Evolutionary conservation across 257 asterid genomes (phyloP), one percentile per base, ranked within the genome.

Genomic region (Plectranthus barbatus): DNA sequence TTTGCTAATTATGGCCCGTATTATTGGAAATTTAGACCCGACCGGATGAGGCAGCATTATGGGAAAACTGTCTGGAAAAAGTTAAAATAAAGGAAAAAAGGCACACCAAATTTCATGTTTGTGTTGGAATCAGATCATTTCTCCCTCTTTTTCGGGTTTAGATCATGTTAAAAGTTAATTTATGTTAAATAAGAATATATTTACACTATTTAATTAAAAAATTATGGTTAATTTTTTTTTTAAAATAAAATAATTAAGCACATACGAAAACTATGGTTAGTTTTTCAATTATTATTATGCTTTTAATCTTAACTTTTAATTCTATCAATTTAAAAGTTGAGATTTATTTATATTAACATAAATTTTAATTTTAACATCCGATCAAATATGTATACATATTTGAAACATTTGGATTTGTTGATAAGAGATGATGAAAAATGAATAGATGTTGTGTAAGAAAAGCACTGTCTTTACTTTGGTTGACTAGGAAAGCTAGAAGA

Each of bases 1-100:
- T 10, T 54, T 34, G 9, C 53, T 8, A 54, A 5, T 56, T 52
- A 34, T 67, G 66, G 73, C 70, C 77, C 73, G 47, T 47, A 54
- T 52, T 14, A 3, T 7, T 5, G 14, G 50, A 31, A 5, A 24
- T 12, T 19, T 20, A 4, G 54, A 70, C 70, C 78, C 56, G 58
- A 47, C 11, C 9, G 29, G 42, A 11, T 56, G 34, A 36, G 18
- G 2, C 26, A 5, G 19, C 12, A 58, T 52, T 33, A n/a, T 29
- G 3, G 51, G 42, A 13, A 53, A 41, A 15, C 1, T 7, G 21
- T 10, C 59, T 48, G 23, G 34, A 52, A n/a, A 54, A 39, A 13
- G 52, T 41, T 11, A 17, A 55, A 42, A 41, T 6, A 9, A 63
- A 34, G 21, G 19, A 49, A 17, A 36, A 37, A 46, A 6, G 17